Percentiles rank a stretch among this genome's conserved stretches.
Conservation (phyloP, 116 monocot genomes). For the Iris pallida region DNA sequence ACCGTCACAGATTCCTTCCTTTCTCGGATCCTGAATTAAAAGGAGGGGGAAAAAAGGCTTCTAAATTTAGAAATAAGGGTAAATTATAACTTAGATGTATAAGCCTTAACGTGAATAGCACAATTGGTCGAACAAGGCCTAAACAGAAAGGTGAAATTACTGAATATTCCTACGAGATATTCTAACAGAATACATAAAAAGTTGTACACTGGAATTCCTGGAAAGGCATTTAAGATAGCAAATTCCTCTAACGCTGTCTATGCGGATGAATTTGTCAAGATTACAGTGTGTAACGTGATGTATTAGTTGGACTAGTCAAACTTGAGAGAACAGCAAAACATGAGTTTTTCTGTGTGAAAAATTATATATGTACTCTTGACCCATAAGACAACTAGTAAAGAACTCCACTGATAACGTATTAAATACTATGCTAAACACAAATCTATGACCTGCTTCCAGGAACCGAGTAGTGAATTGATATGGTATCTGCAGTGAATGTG, state of each 20-base stretch:
- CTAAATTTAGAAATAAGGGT: too few species aligned
- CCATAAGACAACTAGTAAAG: not conserved
- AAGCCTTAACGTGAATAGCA: too few species aligned
- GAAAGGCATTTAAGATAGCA: not conserved
- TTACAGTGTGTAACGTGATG: not conserved
- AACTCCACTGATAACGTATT: too few species aligned
- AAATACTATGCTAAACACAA: not conserved
- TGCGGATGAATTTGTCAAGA: not conserved
- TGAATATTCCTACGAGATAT: not conserved
- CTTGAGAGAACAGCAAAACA: not conserved
- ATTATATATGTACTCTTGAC: not conserved
- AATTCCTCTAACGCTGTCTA: not conserved
- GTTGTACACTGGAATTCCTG: too few species aligned
- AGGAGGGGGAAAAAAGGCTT: too few species aligned
- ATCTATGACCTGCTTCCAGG: not conserved
- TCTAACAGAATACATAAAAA: too few species aligned
- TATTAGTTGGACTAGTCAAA: not conserved
- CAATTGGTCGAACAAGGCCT: not conserved
- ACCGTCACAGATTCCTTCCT: too few species aligned
- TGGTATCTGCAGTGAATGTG: not conserved
- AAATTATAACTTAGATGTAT: slow-evolving; percentile 3
- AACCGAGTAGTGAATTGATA: not conserved
- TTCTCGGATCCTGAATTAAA: too few species aligned
- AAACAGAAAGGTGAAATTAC: not conserved
- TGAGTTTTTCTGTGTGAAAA: not conserved